Percentiles rank a stretch among this genome's conserved stretches.
phyloP scores from a whole-genome alignment of 2,329 filamentous ascomycete species.

The Onygena corvina region DNA sequence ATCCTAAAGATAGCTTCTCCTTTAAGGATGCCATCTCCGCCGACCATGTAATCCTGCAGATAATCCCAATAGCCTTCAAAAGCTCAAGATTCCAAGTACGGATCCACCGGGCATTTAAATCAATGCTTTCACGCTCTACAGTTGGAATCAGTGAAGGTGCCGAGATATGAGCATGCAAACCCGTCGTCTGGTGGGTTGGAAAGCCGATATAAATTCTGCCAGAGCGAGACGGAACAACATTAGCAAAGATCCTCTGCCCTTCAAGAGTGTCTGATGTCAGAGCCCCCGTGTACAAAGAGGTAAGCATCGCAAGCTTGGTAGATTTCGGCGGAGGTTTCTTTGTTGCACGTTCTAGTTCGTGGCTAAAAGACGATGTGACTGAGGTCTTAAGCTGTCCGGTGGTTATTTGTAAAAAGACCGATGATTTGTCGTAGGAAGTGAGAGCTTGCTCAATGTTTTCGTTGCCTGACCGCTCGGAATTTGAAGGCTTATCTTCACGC shows the following conservation, averaged over 20 bases:
- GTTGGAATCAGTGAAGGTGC: slow-evolving; percentile 94
- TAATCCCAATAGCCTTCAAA: slow-evolving; percentile 77
- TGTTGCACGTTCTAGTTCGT: slow-evolving; percentile 85
- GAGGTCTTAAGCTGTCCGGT: slow-evolving; percentile 71
- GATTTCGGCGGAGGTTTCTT: slow-evolving; percentile 90
- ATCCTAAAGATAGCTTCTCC: slow-evolving; percentile 40
- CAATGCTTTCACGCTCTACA: slow-evolving; percentile 91
- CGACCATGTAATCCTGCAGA: slow-evolving; percentile 74
- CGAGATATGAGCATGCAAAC: slow-evolving; percentile 83
- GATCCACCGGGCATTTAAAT: slow-evolving; percentile 89
- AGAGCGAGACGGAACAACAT: slow-evolving; percentile 76
- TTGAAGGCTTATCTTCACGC: slow-evolving; percentile 33
- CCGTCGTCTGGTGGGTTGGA: slow-evolving; percentile 92
- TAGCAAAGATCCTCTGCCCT: slow-evolving; percentile 54
- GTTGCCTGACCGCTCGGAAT: slow-evolving; percentile 44
- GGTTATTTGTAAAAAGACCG: slow-evolving; percentile 79
- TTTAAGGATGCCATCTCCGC: slow-evolving; percentile 74
- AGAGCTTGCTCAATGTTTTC: slow-evolving; percentile 60
- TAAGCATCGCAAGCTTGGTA: slow-evolving; percentile 76
- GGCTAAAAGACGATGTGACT: slow-evolving; percentile 58
- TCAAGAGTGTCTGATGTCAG: slow-evolving; percentile 49
- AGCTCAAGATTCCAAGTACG: slow-evolving; percentile 93
- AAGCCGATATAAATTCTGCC: slow-evolving; percentile 96
- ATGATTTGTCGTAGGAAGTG: slow-evolving; percentile 56
- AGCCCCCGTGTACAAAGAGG: slow-evolving; percentile 77